A percentile compares a stretch with the other conserved stretches of the same genome.
phyloP scores from a whole-genome alignment of 805 yeast genomes.

The Metschnikowia noctiluminum region DNA sequence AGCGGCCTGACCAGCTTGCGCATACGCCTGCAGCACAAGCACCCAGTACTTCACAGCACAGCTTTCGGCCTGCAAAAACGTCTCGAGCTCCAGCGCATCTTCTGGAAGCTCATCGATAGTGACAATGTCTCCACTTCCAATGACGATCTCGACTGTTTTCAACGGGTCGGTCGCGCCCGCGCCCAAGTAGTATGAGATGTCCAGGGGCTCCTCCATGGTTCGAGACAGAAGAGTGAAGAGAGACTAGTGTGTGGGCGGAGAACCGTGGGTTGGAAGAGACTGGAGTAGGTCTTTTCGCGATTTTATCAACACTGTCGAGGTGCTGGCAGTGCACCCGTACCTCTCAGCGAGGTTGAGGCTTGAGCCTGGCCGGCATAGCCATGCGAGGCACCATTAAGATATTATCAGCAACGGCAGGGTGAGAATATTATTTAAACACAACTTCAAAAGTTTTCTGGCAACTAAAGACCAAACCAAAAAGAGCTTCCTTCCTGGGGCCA shows the following conservation, averaged over 20 bases:
- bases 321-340: slow-evolving; percentile 2
- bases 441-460: too few species aligned
- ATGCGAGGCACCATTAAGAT: too few species aligned
- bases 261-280: neutral
- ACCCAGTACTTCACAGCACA: slow-evolving; percentile 80
- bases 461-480: too few species aligned
- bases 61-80: slow-evolving; percentile 75
- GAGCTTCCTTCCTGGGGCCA: too few species aligned
- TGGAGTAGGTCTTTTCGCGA: neutral
- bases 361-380: too few species aligned
- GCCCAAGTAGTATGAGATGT: slow-evolving; percentile 34
- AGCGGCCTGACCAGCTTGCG: slow-evolving; percentile 52
- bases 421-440: too few species aligned
- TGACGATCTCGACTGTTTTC: slow-evolving; percentile 60
- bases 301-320: neutral
- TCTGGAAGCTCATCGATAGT: slow-evolving; percentile 85
- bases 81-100: slow-evolving; percentile 79
- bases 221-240: neutral
- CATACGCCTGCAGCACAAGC: slow-evolving; percentile 77
- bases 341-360: neutral
- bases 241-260: neutral
- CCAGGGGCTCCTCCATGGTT: slow-evolving; percentile 18
- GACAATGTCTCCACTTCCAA: slow-evolving; percentile 75
- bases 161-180: slow-evolving; percentile 23
- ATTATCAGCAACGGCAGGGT: too few species aligned